Conservation (phyloP, 202 grass and related monocot species). For the Elaeis oleifera region DNA sequence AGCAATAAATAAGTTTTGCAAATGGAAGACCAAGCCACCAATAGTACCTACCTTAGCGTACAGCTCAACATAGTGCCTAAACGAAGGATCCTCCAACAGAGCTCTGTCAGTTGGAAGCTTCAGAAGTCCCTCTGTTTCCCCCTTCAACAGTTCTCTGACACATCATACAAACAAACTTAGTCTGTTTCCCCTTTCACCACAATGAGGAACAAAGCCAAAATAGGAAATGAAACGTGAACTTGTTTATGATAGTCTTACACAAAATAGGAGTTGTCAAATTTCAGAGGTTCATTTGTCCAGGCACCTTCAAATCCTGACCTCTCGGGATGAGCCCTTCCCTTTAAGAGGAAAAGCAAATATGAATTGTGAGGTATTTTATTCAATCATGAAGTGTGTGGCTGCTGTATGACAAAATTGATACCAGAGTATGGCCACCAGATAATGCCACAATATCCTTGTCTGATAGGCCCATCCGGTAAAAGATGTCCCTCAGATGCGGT, state of each 20-base stretch:
- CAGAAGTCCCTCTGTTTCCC: constrained; percentile 65
- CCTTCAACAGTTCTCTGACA: constrained; percentile 59
- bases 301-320: constrained; percentile 86
- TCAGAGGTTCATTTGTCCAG: constrained; percentile 92
- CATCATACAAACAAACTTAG: too few relatives aligned
- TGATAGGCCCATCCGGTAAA: constrained; percentile 77
- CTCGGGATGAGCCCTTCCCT: constrained; percentile 82
- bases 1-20: too few relatives aligned
- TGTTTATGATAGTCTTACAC: constrained; percentile 40
- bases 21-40: background rate
- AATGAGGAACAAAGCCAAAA: background rate
- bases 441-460: constrained; percentile 93
- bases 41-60: constrained; percentile 85
- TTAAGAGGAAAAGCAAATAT: constrained; percentile 8
- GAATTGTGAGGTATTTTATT: background rate
- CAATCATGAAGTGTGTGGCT: too few relatives aligned
- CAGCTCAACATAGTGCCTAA: constrained; percentile 75
- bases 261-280: constrained; percentile 95
- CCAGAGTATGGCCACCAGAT: constrained; percentile 77
- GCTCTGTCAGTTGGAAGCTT: constrained; percentile 86
- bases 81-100: constrained; percentile 65
- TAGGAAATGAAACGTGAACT: too few relatives aligned
- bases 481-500: constrained; percentile 78
- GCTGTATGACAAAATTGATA: constrained; percentile 23
- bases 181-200: too few relatives aligned